Conservation (phyloP, 257 asterid species). For the Osmanthus fragrans region DNA sequence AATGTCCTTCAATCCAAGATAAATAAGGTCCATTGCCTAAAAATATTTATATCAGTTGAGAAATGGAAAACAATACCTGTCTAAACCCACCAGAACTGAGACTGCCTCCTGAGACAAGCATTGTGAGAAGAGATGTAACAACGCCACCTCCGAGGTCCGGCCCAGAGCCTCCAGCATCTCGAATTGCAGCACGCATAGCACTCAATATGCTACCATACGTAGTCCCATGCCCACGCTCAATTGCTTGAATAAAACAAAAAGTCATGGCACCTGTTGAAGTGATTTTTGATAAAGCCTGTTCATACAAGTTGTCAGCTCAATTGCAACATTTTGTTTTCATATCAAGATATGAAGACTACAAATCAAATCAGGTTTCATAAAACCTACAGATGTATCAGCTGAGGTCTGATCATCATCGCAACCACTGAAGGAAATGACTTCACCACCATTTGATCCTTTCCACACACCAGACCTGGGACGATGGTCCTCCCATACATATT, state of each 20-base stretch:
- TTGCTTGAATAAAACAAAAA: slow-evolving; percentile 95
- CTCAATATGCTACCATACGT: slow-evolving; percentile 76
- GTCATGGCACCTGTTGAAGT: slow-evolving; percentile 99
- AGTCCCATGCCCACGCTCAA: slow-evolving; percentile 80
- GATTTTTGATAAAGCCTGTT: slow-evolving; percentile 85
- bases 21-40: too few relatives aligned
- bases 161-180: slow-evolving; percentile 63
- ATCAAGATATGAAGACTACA: not conserved
- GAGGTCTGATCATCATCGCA: slow-evolving; percentile 96
- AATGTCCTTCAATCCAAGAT: too few relatives aligned
- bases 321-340: not conserved
- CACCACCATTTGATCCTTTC: slow-evolving; percentile 94
- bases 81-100: slow-evolving; percentile 50
- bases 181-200: slow-evolving; percentile 83
- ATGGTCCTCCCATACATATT: slow-evolving; percentile 94
- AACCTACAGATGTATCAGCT: slow-evolving; percentile 91
- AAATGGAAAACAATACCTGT: slow-evolving; percentile 55
- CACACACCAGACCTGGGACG: slow-evolving; percentile 87
- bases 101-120: slow-evolving; percentile 92
- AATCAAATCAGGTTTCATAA: not conserved
- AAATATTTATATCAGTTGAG: not conserved
- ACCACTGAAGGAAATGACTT: slow-evolving; percentile 89
- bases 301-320: slow-evolving; percentile 23
- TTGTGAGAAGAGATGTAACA: slow-evolving; percentile 68
- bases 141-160: slow-evolving; percentile 67